Evolutionary conservation across 305 asterid species (phyloP), one percentile per base, ranked within the genome.

Genomic region (Stenogyne calaminthoides): DNA sequence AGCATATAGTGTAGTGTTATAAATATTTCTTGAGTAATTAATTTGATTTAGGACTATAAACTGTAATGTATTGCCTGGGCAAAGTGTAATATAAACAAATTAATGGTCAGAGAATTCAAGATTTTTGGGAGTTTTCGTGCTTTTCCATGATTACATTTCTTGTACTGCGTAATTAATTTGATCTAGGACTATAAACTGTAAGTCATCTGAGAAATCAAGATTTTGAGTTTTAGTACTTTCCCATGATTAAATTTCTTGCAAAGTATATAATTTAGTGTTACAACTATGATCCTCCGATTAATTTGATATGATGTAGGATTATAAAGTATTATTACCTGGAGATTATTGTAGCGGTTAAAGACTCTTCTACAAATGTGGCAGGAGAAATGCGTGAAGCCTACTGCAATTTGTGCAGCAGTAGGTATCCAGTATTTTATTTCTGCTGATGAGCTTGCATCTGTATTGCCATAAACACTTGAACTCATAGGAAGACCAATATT

Each of bases 331-430:
- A 54, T 54, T 12, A 87, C 96, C 93, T 84, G 93, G 36, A 89
- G 90, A 88, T 89, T 89, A 49, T 89, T 89, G 87, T 89, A 80
- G 77, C 96, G 89, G 55, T 76, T 89, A 78, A 89, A 89, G 74
- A 88, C 79, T 77, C 86, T 87, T 2, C 64, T 67, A 86, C 96
- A 89, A 11, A 89, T 75, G 60, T 86, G 93, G 82, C 96, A 89
- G 1, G 87, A 81, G 70, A 89, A 89, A 78, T 89, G 78, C 11
- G 91, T 82, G 81, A 89, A 86, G 51, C 93, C 96, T 20, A 80
- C 84, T 64, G 82, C 70, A 62, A 88, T 88, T 44, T 87, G 90
- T 9, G 87, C 82, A 11, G 84, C 76, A 3, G 93, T 88, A 11
- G 93, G 93, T 46, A 86, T 82, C 96, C 96, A 89, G 70, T 86